Evolutionary conservation across 345 rosid genomes (phyloP), one percentile per base, ranked within the genome.

Genomic region (Moricandia moricandioides): DNA sequence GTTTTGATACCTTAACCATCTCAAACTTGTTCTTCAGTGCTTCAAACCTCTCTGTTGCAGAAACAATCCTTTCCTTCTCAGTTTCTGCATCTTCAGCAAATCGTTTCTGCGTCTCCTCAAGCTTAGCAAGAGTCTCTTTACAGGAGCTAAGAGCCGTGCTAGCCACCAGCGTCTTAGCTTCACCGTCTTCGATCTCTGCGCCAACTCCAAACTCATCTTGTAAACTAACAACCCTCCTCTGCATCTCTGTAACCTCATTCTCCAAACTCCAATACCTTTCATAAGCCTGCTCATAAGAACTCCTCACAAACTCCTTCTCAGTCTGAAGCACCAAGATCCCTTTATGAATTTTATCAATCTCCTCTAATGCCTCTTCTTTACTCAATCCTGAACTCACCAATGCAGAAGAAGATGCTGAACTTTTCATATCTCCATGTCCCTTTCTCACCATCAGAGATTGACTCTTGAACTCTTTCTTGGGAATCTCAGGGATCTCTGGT

Each of bases 101-200:
- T 18, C 65, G 78, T 58, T 83, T 88, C 21, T 88, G 93, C 51
- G 77, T 79, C 69, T 86, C 86, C 78, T 84, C 88, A 82, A 95
- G 73, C 84, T 77, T 82, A 73, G 71, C 67, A 70, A 95, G 75
- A 0, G 85, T 83, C 14, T 88, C 91, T 72, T 84, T 82, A 81
- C 97, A 92, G 2, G 97, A 90, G 55, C 76, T 89, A 11, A 95
- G 78, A 78, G 93, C 97, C 6, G 89, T 81, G 16, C 83, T 58
- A 0, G 89, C 96, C 91, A 92, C 91, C 62, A 92, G 63, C 6
- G 84, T 78, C 57, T 96, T 79, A 69, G 97, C 97, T 74, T 92
- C 97, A 11, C 82, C 77, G 34, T 86, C 97, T 62, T 91, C 96
- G 13, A 88, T 86, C 57, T 80, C 79, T 4, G 67, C 82, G 8